Evolutionary conservation across 2,329 filamentous ascomycete genomes (phyloP).

Genomic region (Graphilbum fragrans): DNA sequence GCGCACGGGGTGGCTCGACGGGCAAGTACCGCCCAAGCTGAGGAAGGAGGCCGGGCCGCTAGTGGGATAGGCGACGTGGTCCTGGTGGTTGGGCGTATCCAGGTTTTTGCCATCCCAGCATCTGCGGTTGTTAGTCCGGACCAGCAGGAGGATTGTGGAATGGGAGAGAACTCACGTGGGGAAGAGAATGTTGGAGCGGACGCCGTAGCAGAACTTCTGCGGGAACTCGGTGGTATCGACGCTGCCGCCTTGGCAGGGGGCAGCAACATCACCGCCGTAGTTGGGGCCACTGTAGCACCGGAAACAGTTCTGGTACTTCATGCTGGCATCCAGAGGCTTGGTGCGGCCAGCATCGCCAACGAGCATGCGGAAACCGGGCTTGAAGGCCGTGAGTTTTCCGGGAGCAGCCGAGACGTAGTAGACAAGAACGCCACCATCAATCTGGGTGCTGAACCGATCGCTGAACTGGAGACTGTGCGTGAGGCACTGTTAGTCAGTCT

Average conservation of each 20-base stretch:
- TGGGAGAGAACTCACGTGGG: slow-evolving; percentile 36
- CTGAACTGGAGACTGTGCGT: slow-evolving; percentile 22
- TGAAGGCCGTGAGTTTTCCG: slow-evolving; percentile 29
- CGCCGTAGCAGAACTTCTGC: slow-evolving; percentile 25
- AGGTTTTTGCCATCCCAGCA: slow-evolving; percentile 38
- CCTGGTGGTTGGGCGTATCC: slow-evolving; percentile 33
- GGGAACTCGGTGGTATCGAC: slow-evolving; percentile 27
- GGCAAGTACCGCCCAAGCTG: slow-evolving; percentile 24
- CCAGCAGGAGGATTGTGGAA: slow-evolving; percentile 23
- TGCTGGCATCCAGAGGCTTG: slow-evolving; percentile 16
- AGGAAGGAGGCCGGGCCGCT: slow-evolving; percentile 28
- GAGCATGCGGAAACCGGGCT: slow-evolving; percentile 36
- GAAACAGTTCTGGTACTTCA: slow-evolving; percentile 27
- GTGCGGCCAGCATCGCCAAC: slow-evolving; percentile 26
- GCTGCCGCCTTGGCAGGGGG: slow-evolving; percentile 28
- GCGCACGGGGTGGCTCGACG: slow-evolving; percentile 24
- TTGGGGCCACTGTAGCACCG: slow-evolving; percentile 31
- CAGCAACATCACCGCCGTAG: slow-evolving; percentile 30
- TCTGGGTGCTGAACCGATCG: slow-evolving; percentile 28
- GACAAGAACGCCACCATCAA: slow-evolving; percentile 28
- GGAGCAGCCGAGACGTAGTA: slow-evolving; percentile 33
- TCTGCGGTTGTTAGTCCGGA: slow-evolving; percentile 33
- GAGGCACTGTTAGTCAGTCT: not conserved
- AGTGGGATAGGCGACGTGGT: slow-evolving; percentile 27
- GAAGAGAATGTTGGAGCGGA: slow-evolving; percentile 33